Evolutionary conservation across 768 basidiomycete genomes (phyloP).

Genomic region (Kwoniella sp.): DNA sequence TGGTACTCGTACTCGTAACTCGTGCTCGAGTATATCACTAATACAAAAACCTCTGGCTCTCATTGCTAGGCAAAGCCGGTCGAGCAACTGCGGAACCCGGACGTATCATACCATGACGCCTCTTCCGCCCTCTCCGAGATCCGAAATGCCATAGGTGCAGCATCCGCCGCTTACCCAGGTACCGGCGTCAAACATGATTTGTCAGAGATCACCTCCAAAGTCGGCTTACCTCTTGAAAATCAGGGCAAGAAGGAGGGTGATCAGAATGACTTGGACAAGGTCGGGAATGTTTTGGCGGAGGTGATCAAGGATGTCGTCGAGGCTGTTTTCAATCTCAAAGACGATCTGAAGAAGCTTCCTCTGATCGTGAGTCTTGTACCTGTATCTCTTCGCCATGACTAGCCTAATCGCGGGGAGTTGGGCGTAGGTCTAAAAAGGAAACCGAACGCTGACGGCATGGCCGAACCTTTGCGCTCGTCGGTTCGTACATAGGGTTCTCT

Average conservation of each 20-base stretch:
- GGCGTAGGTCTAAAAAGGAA: no score
- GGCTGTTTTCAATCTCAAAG: slow-evolving; percentile 20
- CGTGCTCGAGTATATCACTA: no score
- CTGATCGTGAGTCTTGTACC: slow-evolving; percentile 18
- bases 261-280: slow-evolving; percentile 17
- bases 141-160: slow-evolving; percentile 11
- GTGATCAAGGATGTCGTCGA: slow-evolving; percentile 23
- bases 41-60: no score
- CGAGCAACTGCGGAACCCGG: slow-evolving; percentile 9
- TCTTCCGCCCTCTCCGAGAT: slow-evolving; percentile 1
- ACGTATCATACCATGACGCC: slow-evolving; percentile 11
- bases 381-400: no score
- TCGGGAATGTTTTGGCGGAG: slow-evolving; percentile 21
- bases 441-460: no score
- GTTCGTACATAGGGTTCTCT: slow-evolving; percentile 34
- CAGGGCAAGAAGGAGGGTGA: background rate
- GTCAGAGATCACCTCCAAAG: slow-evolving; percentile 8
- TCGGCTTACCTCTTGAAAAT: slow-evolving; percentile 13
- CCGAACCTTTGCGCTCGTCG: no score
- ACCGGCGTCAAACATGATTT: slow-evolving; percentile 17
- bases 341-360: slow-evolving; percentile 25
- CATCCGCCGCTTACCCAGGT: slow-evolving; percentile 5
- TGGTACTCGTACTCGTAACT: no score
- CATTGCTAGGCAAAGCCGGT: slow-evolving; percentile 13
- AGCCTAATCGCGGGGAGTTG: no score